Conservation (phyloP, 2,329 filamentous ascomycete genomes). For the Coleophoma cylindrospora region DNA sequence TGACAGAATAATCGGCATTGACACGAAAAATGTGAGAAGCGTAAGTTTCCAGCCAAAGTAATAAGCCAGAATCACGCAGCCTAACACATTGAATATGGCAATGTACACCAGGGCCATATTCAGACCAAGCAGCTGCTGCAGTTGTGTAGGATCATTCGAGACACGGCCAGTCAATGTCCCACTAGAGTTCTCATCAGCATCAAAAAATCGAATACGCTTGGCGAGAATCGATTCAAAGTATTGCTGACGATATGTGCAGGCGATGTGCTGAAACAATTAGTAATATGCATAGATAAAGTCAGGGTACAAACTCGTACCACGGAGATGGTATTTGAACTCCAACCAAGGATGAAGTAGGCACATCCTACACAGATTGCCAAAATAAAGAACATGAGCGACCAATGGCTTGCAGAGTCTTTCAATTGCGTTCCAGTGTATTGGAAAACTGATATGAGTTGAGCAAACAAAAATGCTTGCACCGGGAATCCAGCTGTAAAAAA, state of each 20-base stretch:
- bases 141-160: conserved; percentile 40
- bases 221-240: conserved; percentile 39
- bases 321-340: conserved; percentile 32
- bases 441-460: conserved; percentile 26
- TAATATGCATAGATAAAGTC: conserved; percentile 20
- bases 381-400: conserved; percentile 44
- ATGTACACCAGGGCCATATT: conserved; percentile 52
- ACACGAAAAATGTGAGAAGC: conserved; percentile 59
- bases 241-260: conserved; percentile 33
- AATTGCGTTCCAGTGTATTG: conserved; percentile 12
- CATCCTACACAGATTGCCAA: conserved; percentile 34
- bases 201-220: conserved; percentile 37
- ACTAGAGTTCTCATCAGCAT: conserved; percentile 38
- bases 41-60: conserved; percentile 74
- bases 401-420: conserved; percentile 32
- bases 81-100: conserved; percentile 60
- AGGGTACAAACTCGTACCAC: conserved; percentile 22
- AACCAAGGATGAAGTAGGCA: conserved; percentile 25
- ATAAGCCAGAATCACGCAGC: conserved; percentile 62
- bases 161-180: conserved; percentile 41
- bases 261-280: conserved; percentile 21
- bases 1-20: conserved; percentile 42
- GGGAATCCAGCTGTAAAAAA: conserved; percentile 24
- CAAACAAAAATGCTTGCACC: conserved; percentile 29
- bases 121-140: conserved; percentile 43